Evolutionary conservation across 2,329 filamentous ascomycete genomes (phyloP).

Genomic region (Colletotrichum zoysiae): DNA sequence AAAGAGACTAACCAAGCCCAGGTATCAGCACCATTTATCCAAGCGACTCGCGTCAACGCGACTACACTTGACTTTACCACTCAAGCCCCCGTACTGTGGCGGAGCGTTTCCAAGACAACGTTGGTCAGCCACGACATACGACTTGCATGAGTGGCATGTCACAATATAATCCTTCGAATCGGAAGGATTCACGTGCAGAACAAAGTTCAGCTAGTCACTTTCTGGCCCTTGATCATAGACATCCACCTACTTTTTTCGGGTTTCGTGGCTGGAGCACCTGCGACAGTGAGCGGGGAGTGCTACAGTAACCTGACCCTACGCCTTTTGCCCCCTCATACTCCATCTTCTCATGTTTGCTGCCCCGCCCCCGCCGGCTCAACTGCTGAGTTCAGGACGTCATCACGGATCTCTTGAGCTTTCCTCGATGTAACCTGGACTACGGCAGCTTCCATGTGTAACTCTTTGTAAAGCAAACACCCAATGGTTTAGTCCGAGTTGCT

Average conservation of each 20-base stretch:
- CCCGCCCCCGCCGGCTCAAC: too few relatives aligned
- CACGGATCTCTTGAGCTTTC: background rate
- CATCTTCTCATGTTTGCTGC: background rate
- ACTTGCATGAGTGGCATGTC: conserved; percentile 4
- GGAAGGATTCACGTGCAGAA: background rate
- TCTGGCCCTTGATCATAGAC: conserved; percentile 24
- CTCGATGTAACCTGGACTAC: background rate
- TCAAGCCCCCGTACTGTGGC: background rate
- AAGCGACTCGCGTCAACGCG: background rate
- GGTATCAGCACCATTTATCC: too few relatives aligned
- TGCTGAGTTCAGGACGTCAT: background rate
- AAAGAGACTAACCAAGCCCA: background rate
- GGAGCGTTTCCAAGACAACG: background rate
- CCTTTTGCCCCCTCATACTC: background rate
- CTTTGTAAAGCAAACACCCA: background rate
- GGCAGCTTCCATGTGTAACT: background rate
- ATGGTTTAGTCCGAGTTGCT: background rate
- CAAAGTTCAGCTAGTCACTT: conserved; percentile 23
- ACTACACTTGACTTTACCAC: conserved; percentile 6
- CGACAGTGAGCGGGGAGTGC: background rate
- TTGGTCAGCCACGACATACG: conserved; percentile 20
- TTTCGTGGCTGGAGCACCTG: background rate
- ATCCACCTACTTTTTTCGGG: conserved; percentile 10
- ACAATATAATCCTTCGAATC: background rate
- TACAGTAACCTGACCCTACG: background rate